Evolutionary conservation across 306 rosid species (phyloP).

Genomic region (Glycine soja): DNA sequence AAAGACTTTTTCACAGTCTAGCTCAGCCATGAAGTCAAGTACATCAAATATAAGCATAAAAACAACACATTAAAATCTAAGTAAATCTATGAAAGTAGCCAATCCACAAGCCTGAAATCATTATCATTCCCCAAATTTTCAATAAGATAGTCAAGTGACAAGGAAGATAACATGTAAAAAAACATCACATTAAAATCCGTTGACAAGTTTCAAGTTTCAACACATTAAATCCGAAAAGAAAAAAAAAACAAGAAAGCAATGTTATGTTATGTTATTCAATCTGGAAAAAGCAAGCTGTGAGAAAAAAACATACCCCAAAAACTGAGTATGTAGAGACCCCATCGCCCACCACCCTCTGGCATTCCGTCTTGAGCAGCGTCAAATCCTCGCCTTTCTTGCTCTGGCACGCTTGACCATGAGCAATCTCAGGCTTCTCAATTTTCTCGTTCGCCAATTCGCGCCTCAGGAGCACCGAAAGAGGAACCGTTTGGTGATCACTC

Average conservation of each 20-base stretch:
- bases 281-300: neutral
- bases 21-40: constrained; percentile 22
- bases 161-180: neutral
- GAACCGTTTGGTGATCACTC: constrained; percentile 85
- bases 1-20: constrained; percentile 16
- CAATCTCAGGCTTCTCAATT: constrained; percentile 90
- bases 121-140: too few relatives aligned
- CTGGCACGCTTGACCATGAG: constrained; percentile 84
- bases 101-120: too few relatives aligned
- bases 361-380: constrained; percentile 75
- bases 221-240: constrained; percentile 11
- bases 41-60: constrained; percentile 24
- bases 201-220: neutral
- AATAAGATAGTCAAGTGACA: too few relatives aligned
- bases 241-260: neutral
- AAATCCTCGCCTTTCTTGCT: constrained; percentile 99
- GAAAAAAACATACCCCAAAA: constrained; percentile 73
- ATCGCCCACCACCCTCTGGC: constrained; percentile 94
- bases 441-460: constrained; percentile 91
- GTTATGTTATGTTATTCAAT: constrained; percentile 1
- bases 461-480: constrained; percentile 89
- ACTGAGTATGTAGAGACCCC: constrained; percentile 92
- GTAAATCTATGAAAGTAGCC: too few relatives aligned
- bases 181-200: constrained; percentile 4
- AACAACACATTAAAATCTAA: too few relatives aligned